Evolutionary conservation across 345 rosid genomes (phyloP).

Genomic region (Mercurialis annua): DNA sequence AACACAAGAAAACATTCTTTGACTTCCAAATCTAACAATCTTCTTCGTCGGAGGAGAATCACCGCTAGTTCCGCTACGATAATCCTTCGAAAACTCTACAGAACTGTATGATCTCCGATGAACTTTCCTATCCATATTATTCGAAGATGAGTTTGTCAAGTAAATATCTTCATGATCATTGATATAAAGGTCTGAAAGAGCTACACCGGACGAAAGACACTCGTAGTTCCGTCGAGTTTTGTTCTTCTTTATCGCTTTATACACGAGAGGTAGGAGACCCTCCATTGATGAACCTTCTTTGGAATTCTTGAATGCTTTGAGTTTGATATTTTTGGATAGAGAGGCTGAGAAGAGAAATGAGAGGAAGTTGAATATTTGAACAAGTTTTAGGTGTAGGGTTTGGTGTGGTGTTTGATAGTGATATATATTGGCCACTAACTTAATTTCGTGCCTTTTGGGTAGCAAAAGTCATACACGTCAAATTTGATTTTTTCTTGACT

Average conservation of each 20-base stretch:
- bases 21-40: constrained; percentile 60
- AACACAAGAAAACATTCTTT: constrained; percentile 37
- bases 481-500: neutral
- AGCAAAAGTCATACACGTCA: constrained; percentile 27
- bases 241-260: constrained; percentile 62
- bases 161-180: neutral
- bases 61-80: neutral
- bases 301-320: neutral
- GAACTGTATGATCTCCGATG: constrained; percentile 48
- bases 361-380: neutral
- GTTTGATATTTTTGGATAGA: neutral
- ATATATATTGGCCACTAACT: constrained; percentile 1
- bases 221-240: constrained; percentile 59
- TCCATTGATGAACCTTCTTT: constrained; percentile 43
- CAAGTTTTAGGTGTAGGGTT: constrained; percentile 14
- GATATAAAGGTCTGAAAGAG: constrained; percentile 31
- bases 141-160: neutral
- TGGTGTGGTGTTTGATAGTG: constrained; percentile 11
- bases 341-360: neutral
- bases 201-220: constrained; percentile 53
- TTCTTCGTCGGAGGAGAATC: constrained; percentile 24
- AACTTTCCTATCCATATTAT: neutral
- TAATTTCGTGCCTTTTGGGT: neutral
- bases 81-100: constrained; percentile 30
- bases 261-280: constrained; percentile 71